Base-by-base conservation (phyloP, 2,329 filamentous ascomycete genomes). In the Plenodomus tracheiphilus region DNA sequence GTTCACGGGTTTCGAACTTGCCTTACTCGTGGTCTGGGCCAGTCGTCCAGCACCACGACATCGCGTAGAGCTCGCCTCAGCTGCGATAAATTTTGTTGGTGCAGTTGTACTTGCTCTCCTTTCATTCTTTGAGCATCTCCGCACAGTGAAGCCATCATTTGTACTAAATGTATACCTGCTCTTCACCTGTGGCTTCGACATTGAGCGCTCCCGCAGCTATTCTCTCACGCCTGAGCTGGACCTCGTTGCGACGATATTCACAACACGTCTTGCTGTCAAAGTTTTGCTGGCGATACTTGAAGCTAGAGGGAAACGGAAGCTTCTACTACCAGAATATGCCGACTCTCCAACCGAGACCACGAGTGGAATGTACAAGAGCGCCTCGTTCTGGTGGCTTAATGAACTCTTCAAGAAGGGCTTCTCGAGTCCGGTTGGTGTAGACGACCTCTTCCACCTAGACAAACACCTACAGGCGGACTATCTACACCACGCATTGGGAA, bases 381-480 rank as follows among this genome's bases (percentile, higher is more conserved):
- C 65, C 0, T 65, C 81, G 11, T 83, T 83, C 58, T 77, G 74
- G 70, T 84, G 81, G 81, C 63, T 83, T 41, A 81, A 78, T 48
- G 72, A 74, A 2, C 61, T 85, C 6, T 77, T 85, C 36, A 71
- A 71, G 20, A 65, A 68, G 15, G 80, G 81, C 0, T 82, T 75
- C 65, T 73, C 64, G 4, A 77, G 72, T 6, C 53, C 71, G 3
- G 54, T 82, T 13, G 56, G 62, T 0, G 65, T 80, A 0, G 73
- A 77, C 7, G 78, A 80, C 47, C 67, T 80, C 2, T 76, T 65
- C 51, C 51, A 65, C 0, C 61, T 80, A 28, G 78, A 81, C 49
- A 76, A 78, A 46, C 65, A 76, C 43, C 55, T 80, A 10, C 51
- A 62, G 8, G 76, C 77, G 0, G 72, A 73, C 43, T 69, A 71